phyloP scores from a whole-genome alignment of 2,329 filamentous ascomycete genomes.

The Onygena corvina region DNA sequence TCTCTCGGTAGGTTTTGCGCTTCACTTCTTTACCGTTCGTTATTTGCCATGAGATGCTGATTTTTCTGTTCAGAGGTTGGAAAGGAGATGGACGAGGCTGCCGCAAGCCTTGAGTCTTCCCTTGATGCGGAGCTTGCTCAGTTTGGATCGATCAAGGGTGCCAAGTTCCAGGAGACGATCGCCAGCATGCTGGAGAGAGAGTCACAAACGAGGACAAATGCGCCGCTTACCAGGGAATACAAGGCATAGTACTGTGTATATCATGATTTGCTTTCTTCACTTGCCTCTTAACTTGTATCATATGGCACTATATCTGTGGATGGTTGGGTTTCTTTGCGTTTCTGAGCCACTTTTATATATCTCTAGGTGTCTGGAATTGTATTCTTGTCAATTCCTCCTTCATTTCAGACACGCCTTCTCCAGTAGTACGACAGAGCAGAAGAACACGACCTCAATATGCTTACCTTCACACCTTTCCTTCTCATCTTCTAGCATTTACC shows the following conservation, averaged over 20 bases:
- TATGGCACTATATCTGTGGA: conserved; percentile 7
- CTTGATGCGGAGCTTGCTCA: conserved; percentile 31
- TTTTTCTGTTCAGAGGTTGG: conserved; percentile 26
- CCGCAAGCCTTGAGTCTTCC: conserved; percentile 29
- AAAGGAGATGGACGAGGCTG: conserved; percentile 30
- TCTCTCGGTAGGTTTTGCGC: conserved; percentile 47
- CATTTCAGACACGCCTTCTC: not conserved
- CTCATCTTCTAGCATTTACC: too few species aligned
- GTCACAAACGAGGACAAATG: conserved; percentile 26
- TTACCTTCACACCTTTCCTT: not conserved
- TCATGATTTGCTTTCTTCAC: not conserved
- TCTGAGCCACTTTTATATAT: not conserved
- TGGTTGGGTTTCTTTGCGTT: not conserved
- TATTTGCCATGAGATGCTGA: conserved; percentile 11
- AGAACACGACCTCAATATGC: not conserved
- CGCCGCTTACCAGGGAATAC: conserved; percentile 26
- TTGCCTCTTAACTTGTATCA: conserved; percentile 3
- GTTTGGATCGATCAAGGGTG: conserved; percentile 31
- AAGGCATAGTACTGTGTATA: conserved; percentile 17
- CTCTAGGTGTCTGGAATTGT: conserved; percentile 1
- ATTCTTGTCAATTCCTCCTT: not conserved
- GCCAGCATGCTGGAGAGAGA: conserved; percentile 29
- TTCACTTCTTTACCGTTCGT: not conserved
- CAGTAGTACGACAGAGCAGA: not conserved
- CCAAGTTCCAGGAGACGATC: conserved; percentile 22